Evolutionary conservation across 2,329 filamentous ascomycete species (phyloP).

Genomic region (Colletotrichum chrysophilum): DNA sequence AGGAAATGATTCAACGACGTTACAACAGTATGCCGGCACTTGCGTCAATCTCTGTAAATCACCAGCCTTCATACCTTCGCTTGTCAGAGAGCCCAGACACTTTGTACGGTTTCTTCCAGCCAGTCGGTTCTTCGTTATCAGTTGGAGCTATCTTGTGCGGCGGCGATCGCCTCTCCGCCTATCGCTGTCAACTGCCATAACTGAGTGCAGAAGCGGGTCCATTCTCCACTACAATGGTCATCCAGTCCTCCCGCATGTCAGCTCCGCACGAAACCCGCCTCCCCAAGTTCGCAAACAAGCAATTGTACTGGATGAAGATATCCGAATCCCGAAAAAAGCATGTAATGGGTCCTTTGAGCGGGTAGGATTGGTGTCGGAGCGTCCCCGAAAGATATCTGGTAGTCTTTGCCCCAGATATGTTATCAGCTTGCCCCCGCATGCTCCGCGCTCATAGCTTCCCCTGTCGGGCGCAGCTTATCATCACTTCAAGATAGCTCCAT

Average conservation of each 20-base stretch:
- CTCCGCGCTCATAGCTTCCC: not conserved
- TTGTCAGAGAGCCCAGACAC: not conserved
- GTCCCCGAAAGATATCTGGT: not conserved
- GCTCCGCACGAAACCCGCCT: not conserved
- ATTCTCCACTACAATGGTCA: not conserved
- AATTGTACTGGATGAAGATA: not conserved
- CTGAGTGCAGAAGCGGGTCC: not conserved
- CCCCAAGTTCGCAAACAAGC: not conserved
- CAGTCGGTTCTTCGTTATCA: not conserved
- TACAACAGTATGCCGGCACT: not conserved
- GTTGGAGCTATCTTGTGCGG: not conserved
- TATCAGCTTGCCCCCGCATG: not conserved
- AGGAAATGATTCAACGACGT: not conserved
- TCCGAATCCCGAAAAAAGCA: not conserved
- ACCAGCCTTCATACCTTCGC: not conserved
- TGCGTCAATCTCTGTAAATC: not conserved
- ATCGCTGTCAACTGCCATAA: conserved; percentile 1
- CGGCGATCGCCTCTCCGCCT: not conserved
- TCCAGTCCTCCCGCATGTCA: not conserved
- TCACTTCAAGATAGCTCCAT: not conserved
- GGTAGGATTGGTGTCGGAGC: not conserved
- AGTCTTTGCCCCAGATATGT: not conserved
- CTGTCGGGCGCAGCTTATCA: not conserved
- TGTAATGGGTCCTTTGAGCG: rapidly evolving
- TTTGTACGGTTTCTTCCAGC: not conserved